A percentile compares a stretch with the other conserved stretches of the same genome.
Conservation (phyloP, 352 stramenopile species). For the Globisporangium perplexum region DNA sequence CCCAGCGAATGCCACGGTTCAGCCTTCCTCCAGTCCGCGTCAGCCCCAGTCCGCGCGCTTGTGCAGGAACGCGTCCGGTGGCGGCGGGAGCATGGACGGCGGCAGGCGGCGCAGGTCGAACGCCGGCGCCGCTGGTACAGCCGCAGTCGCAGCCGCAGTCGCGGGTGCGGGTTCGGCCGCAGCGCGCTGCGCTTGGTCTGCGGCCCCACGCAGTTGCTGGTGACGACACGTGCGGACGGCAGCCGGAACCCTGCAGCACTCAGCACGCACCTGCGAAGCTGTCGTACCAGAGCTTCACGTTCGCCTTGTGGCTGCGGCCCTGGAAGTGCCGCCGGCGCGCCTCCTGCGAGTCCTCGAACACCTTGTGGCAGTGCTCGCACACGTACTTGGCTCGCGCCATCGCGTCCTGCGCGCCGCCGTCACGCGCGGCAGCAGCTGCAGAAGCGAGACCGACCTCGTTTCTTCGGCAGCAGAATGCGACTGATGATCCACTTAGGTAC, state of each 20-base stretch:
- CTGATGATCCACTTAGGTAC: no score
- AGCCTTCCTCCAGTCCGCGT: slow-evolving; percentile 8
- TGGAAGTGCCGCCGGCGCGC: slow-evolving; percentile 55
- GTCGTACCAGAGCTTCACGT: slow-evolving; percentile 85
- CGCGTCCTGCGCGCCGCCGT: no score
- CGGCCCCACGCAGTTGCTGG: background rate
- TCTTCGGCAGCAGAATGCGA: no score
- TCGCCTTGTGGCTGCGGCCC: slow-evolving; percentile 69
- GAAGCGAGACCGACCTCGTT: no score
- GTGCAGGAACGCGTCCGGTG: slow-evolving; percentile 39
- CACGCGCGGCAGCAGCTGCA: no score
- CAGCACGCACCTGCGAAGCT: slow-evolving; percentile 70
- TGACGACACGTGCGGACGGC: no score
- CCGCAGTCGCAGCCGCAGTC: background rate
- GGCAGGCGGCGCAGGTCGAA: slow-evolving; percentile 29
- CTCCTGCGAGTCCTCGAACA: slow-evolving; percentile 74
- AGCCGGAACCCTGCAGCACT: no score
- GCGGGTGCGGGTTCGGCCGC: background rate
- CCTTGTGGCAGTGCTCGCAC: slow-evolving; percentile 81
- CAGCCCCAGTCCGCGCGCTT: slow-evolving; percentile 54
- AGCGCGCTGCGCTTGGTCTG: slow-evolving; percentile 37
- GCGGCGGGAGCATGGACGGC: slow-evolving; percentile 69
- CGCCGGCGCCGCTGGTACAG: background rate
- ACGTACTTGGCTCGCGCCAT: slow-evolving; percentile 56
- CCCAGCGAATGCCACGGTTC: slow-evolving; percentile 7